Percentiles rank a stretch among this genome's conserved stretches.
These are phyloP conservation scores for Talaromyces adpressus DNA, from an alignment of 495 filamentous ascomycete species.

Conservation along the genomic window DNA sequence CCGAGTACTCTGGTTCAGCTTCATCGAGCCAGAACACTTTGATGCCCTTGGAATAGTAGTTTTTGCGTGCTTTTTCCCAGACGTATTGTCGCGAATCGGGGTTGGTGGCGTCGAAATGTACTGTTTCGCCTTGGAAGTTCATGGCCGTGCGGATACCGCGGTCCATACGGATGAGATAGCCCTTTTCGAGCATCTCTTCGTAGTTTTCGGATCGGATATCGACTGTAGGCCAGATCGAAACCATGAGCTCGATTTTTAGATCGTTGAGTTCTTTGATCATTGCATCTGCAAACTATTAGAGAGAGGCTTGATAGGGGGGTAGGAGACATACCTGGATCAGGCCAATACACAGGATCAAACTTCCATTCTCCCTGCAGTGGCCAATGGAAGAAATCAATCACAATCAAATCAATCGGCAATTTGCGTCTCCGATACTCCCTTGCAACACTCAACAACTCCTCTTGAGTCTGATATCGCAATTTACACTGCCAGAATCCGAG, in stretches of 20 bases:
- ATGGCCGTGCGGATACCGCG: constrained; percentile 44
- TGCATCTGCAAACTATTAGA: constrained; percentile 23
- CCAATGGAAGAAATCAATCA: constrained; percentile 58
- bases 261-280: constrained; percentile 49
- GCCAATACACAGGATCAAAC: constrained; percentile 52
- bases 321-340: constrained; percentile 37
- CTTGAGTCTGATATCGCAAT: constrained; percentile 52
- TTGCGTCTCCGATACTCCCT: constrained; percentile 44
- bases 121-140: constrained; percentile 46
- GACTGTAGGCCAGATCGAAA: constrained; percentile 55
- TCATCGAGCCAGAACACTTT: constrained; percentile 56
- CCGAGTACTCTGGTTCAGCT: constrained; percentile 51
- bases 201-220: constrained; percentile 45
- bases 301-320: not conserved
- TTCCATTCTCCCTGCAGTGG: constrained; percentile 50
- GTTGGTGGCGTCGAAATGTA: constrained; percentile 52
- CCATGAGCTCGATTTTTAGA: constrained; percentile 49
- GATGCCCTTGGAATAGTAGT: constrained; percentile 53
- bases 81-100: constrained; percentile 41
- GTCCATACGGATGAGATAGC: constrained; percentile 45
- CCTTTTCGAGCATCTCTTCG: constrained; percentile 46
- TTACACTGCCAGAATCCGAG: constrained; percentile 59
- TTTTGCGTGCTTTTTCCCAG: constrained; percentile 46
- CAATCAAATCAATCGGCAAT: constrained; percentile 50
- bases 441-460: constrained; percentile 46